Evolutionary conservation across 257 asterid genomes (phyloP).

Genomic region (Prunella vulgaris): DNA sequence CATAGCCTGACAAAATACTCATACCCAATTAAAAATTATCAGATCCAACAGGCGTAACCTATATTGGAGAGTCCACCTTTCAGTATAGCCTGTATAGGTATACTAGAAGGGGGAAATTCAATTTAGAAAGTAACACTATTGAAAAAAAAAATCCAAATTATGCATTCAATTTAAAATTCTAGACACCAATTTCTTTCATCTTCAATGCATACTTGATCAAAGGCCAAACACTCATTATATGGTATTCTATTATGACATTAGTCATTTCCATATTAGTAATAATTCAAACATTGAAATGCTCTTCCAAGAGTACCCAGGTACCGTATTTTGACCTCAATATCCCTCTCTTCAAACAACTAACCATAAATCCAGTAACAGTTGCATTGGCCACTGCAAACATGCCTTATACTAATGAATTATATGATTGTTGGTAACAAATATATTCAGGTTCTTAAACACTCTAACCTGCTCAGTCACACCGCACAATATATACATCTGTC

Average conservation of each 20-base stretch:
- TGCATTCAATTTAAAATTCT: not conserved
- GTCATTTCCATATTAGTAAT: not conserved
- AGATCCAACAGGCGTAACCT: not conserved
- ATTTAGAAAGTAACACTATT: not conserved
- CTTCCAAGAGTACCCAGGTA: not conserved
- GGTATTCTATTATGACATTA: not conserved
- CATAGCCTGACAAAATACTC: not conserved
- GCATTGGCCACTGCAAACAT: too few relatives aligned
- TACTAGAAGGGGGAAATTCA: not conserved
- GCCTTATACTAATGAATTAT: too few relatives aligned
- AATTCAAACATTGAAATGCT: not conserved
- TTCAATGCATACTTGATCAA: not conserved
- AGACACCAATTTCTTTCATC: not conserved
- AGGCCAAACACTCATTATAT: not conserved
- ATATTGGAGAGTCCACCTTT: not conserved
- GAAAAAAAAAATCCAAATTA: not conserved
- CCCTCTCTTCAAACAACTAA: not conserved
- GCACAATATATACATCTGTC: not conserved
- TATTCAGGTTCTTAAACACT: too few relatives aligned
- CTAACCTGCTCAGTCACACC: too few relatives aligned
- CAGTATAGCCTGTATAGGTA: not conserved
- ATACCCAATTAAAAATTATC: not conserved
- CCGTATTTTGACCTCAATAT: not conserved
- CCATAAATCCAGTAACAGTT: too few relatives aligned
- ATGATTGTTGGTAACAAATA: too few relatives aligned